Conservation (phyloP, 1,284 basidiomycete species). For the Ganoderma lingzhi region DNA sequence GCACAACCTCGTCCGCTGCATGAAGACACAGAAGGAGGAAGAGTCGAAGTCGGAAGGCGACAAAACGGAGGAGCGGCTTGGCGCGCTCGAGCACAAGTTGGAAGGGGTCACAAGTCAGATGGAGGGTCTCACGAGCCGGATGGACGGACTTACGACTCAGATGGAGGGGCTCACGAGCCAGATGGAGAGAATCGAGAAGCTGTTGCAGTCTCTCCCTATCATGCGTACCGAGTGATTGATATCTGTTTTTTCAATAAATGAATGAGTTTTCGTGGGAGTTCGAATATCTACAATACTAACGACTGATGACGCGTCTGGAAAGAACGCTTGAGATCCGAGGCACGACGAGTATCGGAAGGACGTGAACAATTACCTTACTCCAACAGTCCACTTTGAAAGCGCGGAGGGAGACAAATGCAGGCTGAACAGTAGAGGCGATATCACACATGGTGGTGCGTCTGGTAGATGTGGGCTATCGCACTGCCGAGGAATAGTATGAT, state of each 20-base stretch:
- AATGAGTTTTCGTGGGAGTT: not conserved
- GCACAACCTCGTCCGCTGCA: conserved; percentile 37
- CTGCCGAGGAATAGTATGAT: too few species aligned
- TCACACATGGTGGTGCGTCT: too few species aligned
- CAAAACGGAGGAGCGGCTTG: conserved; percentile 27
- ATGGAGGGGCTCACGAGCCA: conserved; percentile 22
- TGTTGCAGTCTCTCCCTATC: conserved; percentile 18
- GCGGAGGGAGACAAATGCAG: too few species aligned
- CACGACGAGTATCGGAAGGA: too few species aligned
- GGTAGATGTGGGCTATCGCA: too few species aligned
- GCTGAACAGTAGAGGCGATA: too few species aligned
- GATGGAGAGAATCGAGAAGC: conserved; percentile 31
- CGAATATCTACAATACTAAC: not conserved
- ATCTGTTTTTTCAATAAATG: not conserved
- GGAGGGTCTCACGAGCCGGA: conserved; percentile 7
- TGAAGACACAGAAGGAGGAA: not conserved
- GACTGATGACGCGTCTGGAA: not conserved
- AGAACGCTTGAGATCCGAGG: not conserved
- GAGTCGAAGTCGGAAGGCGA: conserved; percentile 15
- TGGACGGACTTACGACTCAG: conserved; percentile 26
- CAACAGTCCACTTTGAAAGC: too few species aligned
- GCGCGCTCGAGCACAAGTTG: conserved; percentile 29
- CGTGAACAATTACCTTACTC: too few species aligned
- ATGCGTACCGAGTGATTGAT: not conserved
- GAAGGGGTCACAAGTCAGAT: not conserved